phyloP scores from a whole-genome alignment of 2,329 filamentous ascomycete genomes.

The Coleophoma crateriformis region DNA sequence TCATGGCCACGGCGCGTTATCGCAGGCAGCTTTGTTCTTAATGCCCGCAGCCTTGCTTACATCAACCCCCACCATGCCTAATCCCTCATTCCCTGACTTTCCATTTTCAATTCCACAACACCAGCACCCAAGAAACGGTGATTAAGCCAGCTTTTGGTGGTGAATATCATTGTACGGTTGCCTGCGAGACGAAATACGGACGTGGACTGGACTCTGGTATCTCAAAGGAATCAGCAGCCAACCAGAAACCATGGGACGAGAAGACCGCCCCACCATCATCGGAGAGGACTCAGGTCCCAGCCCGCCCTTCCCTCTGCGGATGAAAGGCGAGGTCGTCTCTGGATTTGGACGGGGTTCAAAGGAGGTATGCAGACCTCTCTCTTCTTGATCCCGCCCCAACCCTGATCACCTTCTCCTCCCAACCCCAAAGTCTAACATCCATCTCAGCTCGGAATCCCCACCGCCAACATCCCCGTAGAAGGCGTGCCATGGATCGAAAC shows the following conservation, averaged over 20 bases:
- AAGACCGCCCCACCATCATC: conserved; percentile 51
- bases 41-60: conserved; percentile 1
- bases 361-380: conserved; percentile 51
- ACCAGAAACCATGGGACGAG: not conserved
- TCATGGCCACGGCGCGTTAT: not conserved
- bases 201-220: no score
- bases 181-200: no score
- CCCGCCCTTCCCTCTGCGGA: conserved; percentile 73
- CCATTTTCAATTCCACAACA: not conserved
- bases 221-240: no score
- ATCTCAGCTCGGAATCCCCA: conserved; percentile 77
- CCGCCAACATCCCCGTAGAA: conserved; percentile 83
- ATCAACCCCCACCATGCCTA: not conserved
- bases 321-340: conserved; percentile 83
- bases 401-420: not conserved
- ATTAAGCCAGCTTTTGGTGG: no score
- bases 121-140: no score
- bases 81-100: not conserved
- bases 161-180: no score
- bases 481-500: conserved; percentile 55
- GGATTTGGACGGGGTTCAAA: conserved; percentile 93
- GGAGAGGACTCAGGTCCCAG: conserved; percentile 70
- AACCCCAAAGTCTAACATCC: not conserved
- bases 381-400: not conserved
- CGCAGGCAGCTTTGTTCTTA: not conserved